Evolutionary conservation across 2,329 filamentous ascomycete genomes (phyloP).

Genomic region (Botrytis porri): DNA sequence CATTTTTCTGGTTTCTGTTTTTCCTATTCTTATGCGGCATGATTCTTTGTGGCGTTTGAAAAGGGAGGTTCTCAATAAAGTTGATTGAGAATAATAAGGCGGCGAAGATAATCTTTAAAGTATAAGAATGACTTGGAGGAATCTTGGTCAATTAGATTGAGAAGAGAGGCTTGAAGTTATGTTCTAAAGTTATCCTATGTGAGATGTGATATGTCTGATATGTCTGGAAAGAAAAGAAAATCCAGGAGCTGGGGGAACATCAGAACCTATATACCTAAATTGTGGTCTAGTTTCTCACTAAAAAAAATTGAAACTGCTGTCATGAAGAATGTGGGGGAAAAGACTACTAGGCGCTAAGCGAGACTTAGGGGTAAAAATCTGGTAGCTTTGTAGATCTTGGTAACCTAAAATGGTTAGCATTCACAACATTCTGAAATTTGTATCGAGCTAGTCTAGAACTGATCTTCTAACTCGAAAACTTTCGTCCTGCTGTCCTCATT

Average conservation of each 20-base stretch:
- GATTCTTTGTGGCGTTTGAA: background rate
- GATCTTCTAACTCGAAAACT: background rate
- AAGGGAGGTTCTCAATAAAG: background rate
- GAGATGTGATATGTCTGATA: background rate
- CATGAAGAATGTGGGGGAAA: too few relatives aligned
- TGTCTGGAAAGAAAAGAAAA: background rate
- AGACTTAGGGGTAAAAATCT: background rate
- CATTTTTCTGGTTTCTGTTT: background rate
- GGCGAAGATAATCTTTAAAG: background rate
- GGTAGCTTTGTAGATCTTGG: background rate
- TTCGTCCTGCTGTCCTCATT: background rate
- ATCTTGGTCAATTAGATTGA: background rate
- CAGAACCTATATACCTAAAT: background rate
- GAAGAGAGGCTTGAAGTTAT: background rate
- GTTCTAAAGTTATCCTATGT: background rate
- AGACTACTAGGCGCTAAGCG: background rate
- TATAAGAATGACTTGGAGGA: background rate
- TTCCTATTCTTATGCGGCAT: background rate
- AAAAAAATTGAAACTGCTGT: background rate
- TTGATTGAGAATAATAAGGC: background rate
- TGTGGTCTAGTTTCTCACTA: background rate
- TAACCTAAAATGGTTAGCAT: background rate
- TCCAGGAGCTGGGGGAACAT: too few relatives aligned
- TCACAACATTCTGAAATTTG: background rate
- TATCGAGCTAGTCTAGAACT: background rate